phyloP scores from a whole-genome alignment of 805 yeast species.

The Ogataea saltuana region DNA sequence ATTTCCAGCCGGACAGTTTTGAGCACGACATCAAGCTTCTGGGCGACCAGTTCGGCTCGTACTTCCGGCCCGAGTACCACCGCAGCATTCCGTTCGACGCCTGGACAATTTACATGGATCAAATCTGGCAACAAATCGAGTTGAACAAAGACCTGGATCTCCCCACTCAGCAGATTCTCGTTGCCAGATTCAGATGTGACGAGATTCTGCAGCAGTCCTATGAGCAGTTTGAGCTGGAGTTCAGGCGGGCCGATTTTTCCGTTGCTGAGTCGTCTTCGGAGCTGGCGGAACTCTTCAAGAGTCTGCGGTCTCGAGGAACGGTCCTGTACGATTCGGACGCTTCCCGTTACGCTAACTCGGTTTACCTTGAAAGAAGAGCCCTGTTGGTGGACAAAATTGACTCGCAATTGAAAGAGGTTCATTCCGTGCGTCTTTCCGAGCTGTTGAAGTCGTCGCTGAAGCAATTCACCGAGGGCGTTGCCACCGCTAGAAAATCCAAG shows the following conservation, averaged over 20 bases:
- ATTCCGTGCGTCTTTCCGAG: constrained; percentile 41
- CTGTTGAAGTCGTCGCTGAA: constrained; percentile 38
- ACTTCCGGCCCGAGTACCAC: constrained; percentile 70
- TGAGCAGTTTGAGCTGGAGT: constrained; percentile 42
- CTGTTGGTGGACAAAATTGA: constrained; percentile 52
- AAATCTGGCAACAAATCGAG: constrained; percentile 94
- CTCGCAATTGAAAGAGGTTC: constrained; percentile 44
- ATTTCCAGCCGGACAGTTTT: constrained; percentile 76
- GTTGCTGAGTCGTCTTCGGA: constrained; percentile 30
- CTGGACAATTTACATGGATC: constrained; percentile 88
- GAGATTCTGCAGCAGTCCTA: constrained; percentile 68
- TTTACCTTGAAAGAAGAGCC: constrained; percentile 63
- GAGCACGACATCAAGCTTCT: constrained; percentile 55
- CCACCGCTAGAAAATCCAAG: constrained; percentile 26
- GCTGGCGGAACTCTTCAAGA: constrained; percentile 45
- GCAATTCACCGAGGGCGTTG: constrained; percentile 31
- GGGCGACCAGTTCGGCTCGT: constrained; percentile 59
- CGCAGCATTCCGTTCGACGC: constrained; percentile 92
- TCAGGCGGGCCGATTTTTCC: constrained; percentile 29
- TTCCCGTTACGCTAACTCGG: constrained; percentile 66
- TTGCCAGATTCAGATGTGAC: constrained; percentile 92
- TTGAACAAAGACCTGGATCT: constrained; percentile 90
- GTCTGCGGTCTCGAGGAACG: constrained; percentile 49
- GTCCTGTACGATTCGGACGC: constrained; percentile 68
- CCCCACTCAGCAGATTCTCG: constrained; percentile 95